Evolutionary conservation across 306 rosid genomes (phyloP).

Genomic region (Trifolium dubium): DNA sequence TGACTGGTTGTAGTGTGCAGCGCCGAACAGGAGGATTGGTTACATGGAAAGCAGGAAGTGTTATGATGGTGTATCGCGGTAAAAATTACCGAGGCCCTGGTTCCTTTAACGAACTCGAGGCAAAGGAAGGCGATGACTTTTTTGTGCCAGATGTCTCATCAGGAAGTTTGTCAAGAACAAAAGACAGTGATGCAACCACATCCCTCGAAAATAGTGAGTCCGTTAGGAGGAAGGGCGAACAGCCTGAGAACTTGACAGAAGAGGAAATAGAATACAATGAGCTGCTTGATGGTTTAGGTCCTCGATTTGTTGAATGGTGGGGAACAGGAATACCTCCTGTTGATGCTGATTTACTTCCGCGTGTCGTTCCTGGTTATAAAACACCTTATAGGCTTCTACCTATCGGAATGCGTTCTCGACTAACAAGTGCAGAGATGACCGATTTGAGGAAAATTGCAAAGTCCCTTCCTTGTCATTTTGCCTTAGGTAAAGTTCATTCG

Average conservation of each 20-base stretch:
- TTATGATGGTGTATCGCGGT: slow-evolving; percentile 96
- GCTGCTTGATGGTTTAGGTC: slow-evolving; percentile 84
- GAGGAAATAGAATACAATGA: slow-evolving; percentile 83
- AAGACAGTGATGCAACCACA: slow-evolving; percentile 43
- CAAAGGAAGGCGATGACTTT: slow-evolving; percentile 56
- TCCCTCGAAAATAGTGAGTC: slow-evolving; percentile 51
- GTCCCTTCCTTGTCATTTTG: slow-evolving; percentile 94
- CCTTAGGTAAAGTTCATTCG: slow-evolving; percentile 65
- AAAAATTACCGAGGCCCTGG: slow-evolving; percentile 75
- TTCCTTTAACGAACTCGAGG: slow-evolving; percentile 49
- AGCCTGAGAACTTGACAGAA: slow-evolving; percentile 57
- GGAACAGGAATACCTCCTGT: slow-evolving; percentile 94
- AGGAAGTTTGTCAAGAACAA: slow-evolving; percentile 41
- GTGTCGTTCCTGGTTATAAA: slow-evolving; percentile 76
- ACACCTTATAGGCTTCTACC: slow-evolving; percentile 98
- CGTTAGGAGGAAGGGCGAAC: slow-evolving; percentile 41
- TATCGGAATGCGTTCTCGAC: slow-evolving; percentile 85
- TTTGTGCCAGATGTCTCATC: slow-evolving; percentile 77
- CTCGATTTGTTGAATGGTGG: slow-evolving; percentile 98
- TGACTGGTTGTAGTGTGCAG: slow-evolving; percentile 76
- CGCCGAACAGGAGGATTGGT: slow-evolving; percentile 95
- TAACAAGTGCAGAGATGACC: slow-evolving; percentile 94
- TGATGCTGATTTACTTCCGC: slow-evolving; percentile 93
- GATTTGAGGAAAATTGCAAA: slow-evolving; percentile 74
- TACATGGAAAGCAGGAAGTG: slow-evolving; percentile 90